Evolutionary conservation across 2,329 filamentous ascomycete species (phyloP), one percentile per base, ranked within the genome.

Genomic region (Claviceps sorghi): DNA sequence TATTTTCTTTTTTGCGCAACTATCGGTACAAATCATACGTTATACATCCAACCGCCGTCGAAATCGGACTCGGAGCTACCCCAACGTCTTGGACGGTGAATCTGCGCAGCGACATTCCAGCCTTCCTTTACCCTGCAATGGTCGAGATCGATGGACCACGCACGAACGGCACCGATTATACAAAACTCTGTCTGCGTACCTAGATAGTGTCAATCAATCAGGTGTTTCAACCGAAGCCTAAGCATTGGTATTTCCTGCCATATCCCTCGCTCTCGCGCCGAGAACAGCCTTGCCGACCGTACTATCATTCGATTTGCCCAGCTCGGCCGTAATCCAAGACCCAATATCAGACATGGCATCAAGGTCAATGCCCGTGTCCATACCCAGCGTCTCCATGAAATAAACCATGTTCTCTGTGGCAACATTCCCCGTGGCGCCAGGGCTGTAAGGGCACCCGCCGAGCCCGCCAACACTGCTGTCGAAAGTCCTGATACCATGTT

Each of bases 401-500:
- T 91, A 88, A 1, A 93, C 83, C 67, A 94, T 69, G 64, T 94
- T 85, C 68, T 95, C 88, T 0, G 87, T 90, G 1, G 86, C 82
- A 13, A 91, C 86, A 64, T 94, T 95, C 1, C 88, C 88, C 42
- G 87, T 93, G 0, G 88, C 88, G 0, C 88, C 88, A 0, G 87
- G 88, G 56, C 83, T 86, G 63, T 87, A 95, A 0, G 88, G 88
- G 63, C 88, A 94, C 0, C 88, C 88, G 1, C 88, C 88, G 0
- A 95, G 72, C 0, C 88, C 88, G 2, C 80, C 86, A 1, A 94
- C 85, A 51, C 84, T 86, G 57, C 79, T 80, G 62, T 95, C 88
- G 63, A 94, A 93, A 0, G 79, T 86, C 34, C 86, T 72, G 42
- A 94, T 78, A 0, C 88, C 88, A 58, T 86, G 80, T 62, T 88